phyloP scores from a whole-genome alignment of 495 filamentous ascomycete species.

The Hypoxylon fuscum region DNA sequence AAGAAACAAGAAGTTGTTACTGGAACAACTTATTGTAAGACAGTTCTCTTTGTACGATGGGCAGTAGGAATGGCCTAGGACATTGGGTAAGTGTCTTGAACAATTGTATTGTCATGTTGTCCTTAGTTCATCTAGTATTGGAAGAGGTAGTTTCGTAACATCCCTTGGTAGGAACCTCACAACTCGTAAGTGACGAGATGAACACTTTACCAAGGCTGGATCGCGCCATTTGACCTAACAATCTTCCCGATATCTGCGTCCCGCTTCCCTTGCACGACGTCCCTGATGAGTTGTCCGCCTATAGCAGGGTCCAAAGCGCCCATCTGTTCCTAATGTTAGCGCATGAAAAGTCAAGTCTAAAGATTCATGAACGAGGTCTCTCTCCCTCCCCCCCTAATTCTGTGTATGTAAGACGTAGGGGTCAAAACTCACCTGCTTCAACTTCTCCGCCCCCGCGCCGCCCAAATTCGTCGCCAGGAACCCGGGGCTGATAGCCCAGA shows the following conservation, averaged over 20 bases:
- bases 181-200: too few species aligned
- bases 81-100: too few species aligned
- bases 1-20: neutral
- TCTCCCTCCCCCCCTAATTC: too few species aligned
- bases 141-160: too few species aligned
- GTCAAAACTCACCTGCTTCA: slow-evolving; percentile 45
- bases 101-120: too few species aligned
- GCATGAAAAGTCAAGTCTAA: neutral
- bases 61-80: too few species aligned
- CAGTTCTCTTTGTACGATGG: neutral
- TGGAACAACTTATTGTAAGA: slow-evolving; percentile 14
- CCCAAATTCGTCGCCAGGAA: slow-evolving; percentile 64
- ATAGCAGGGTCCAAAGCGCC: slow-evolving; percentile 55
- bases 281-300: slow-evolving; percentile 54
- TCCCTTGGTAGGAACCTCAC: too few species aligned
- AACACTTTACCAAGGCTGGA: slow-evolving; percentile 53
- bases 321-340: slow-evolving; percentile 21
- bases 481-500: slow-evolving; percentile 64
- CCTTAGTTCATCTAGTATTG: too few species aligned
- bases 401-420: neutral
- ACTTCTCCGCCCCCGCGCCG: slow-evolving; percentile 42
- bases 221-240: slow-evolving; percentile 39
- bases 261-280: slow-evolving; percentile 57
- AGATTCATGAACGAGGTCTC: too few species aligned
- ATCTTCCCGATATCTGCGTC: slow-evolving; percentile 60